phyloP scores from a whole-genome alignment of 208 protist genomes.

The Acanthamoeba culbertsoni region DNA sequence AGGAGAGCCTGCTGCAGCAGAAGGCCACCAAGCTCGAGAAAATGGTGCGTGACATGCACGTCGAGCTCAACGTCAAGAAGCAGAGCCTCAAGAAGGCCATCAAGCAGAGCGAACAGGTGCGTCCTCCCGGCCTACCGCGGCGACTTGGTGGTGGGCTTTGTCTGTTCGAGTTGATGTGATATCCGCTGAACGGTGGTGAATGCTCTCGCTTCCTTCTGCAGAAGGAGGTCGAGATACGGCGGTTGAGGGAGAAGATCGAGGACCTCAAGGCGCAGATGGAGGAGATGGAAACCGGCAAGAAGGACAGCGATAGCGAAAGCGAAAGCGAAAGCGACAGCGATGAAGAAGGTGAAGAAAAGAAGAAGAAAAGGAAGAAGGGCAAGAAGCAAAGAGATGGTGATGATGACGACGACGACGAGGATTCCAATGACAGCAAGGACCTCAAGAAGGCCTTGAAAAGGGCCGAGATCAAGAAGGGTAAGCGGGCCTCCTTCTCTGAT shows the following conservation, averaged over 20 bases:
- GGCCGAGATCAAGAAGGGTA: slow-evolving; percentile 22
- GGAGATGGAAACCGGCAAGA: slow-evolving; percentile 20
- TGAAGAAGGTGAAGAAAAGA: neutral
- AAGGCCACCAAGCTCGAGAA: slow-evolving; percentile 52
- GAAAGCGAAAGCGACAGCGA: neutral
- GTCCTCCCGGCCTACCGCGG: no score
- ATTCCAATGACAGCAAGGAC: neutral
- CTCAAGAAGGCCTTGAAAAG: slow-evolving; percentile 38
- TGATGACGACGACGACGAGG: neutral
- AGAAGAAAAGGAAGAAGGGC: neutral
- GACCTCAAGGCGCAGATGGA: slow-evolving; percentile 24
- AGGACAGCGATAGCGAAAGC: slow-evolving; percentile 9
- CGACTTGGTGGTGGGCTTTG: neutral
- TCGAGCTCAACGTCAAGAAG: slow-evolving; percentile 57
- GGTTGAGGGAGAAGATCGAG: slow-evolving; percentile 4
- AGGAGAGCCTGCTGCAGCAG: slow-evolving; percentile 44
- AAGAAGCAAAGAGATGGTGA: neutral
- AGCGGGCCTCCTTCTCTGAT: neutral
- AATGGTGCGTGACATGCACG: slow-evolving; percentile 53
- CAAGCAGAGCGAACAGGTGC: slow-evolving; percentile 29
- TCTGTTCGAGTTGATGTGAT: neutral
- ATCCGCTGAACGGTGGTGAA: neutral
- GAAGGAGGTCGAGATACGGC: slow-evolving; percentile 39
- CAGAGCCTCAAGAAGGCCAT: slow-evolving; percentile 53
- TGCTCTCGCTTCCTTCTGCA: neutral